A percentile compares a stretch with the other conserved stretches of the same genome.
These are phyloP conservation scores for Debaryomyces psychrophilus DNA, from an alignment of 1,139 yeast genomes.

Conservation along the genomic window DNA sequence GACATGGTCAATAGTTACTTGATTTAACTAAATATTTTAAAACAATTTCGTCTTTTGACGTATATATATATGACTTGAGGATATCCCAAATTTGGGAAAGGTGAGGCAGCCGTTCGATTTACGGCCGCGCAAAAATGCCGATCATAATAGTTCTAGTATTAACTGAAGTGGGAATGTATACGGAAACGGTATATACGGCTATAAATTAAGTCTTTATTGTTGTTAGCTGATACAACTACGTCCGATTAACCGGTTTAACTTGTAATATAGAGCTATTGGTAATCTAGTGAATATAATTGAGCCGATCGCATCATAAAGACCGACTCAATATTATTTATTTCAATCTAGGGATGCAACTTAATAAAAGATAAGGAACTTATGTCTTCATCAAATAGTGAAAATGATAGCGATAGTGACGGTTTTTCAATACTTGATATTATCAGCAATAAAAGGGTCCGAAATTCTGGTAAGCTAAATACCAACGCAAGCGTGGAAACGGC, in stretches of 20 bases:
- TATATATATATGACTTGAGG: not conserved
- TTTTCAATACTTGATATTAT: conserved; percentile 1
- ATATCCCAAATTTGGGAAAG: not conserved
- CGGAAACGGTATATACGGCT: not conserved
- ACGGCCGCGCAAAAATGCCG: conserved; percentile 8
- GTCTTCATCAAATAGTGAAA: not conserved
- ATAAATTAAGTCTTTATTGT: not conserved
- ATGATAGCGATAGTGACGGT: conserved; percentile 6
- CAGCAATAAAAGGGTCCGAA: not conserved
- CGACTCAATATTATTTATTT: not conserved
- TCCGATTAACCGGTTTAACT: not conserved
- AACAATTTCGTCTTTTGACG: not conserved
- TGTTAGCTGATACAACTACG: not conserved
- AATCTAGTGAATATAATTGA: conserved; percentile 1
- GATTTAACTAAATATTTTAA: not conserved
- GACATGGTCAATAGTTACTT: conserved; percentile 22
- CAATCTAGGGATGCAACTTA: not conserved
- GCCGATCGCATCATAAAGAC: conserved; percentile 2
- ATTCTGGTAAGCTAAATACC: not conserved
- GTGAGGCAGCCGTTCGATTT: conserved; percentile 7
- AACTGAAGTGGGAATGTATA: not conserved
- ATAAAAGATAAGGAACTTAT: not conserved
- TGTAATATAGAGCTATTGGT: not conserved
- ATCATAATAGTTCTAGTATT: not conserved
- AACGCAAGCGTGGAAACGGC: not conserved